Evolutionary conservation across 768 basidiomycete genomes (phyloP), one percentile per base, ranked within the genome.

Genomic region (Hericium rajendrae): DNA sequence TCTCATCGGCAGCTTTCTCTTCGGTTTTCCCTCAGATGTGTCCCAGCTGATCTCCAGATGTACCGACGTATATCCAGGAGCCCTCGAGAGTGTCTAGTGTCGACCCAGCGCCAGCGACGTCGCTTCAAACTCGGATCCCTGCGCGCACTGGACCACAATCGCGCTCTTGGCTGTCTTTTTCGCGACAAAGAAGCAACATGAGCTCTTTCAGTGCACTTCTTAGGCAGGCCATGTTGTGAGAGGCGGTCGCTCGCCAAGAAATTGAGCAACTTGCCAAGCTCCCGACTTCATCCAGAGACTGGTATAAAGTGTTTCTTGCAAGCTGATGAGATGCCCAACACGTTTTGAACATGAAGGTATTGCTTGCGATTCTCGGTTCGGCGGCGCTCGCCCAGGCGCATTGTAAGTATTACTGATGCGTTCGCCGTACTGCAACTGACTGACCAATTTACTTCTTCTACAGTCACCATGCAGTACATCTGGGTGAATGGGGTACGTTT

Each of bases 401-500:
- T 62, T 76, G 71, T 73, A 57, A 49, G 66, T 12, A 41, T 48
- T 26, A 41, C 26, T 49, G 26, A 48, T 38, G 6, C 48, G n/a
- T 18, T 43, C 4, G 11, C 20, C 40, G 50, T 6, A 6, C 6
- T 57, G 26, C 12, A 26, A 24, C 51, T 60, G 57, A 57, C 20
- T 18, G 9, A 28, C 18, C 48, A n/a, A 39, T 22, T 9, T 20
- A 4, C 6, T 9, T 24, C n/a, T 32, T 18, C 4, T 37, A 15
- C 48, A 77, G 76, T 78, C 64, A 79, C 78, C 13, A 68, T 79
- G 74, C 78, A 80, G 60, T 80, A 78, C 62, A 69, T 79, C 55
- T 80, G 77, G 77, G 63, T 70, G 57, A 76, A 78, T 59, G 78
- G 77, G 55, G 77, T 76, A 60, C 5, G 58, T 55, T 10, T 2